phyloP scores from a whole-genome alignment of 164 flowering plant species.

The Stephania cephalantha region DNA sequence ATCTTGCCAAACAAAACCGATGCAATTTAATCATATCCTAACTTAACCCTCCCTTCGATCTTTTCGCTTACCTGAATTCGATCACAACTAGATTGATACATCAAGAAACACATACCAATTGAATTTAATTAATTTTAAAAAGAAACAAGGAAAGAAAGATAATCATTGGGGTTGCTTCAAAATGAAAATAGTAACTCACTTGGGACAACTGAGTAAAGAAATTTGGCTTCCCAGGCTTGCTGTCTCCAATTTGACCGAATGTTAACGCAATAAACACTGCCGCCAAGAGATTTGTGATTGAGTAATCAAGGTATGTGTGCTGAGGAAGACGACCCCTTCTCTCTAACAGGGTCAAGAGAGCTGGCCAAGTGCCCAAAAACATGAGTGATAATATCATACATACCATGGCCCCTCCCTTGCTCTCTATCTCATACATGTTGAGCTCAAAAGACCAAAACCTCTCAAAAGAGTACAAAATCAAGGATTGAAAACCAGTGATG shows the following conservation, averaged over 20 bases:
- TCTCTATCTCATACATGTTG: slow-evolving; percentile 74
- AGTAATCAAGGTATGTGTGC: slow-evolving; percentile 84
- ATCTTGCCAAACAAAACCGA: background rate
- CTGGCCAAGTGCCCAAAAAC: slow-evolving; percentile 90
- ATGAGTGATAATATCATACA: slow-evolving; percentile 66
- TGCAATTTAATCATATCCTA: background rate
- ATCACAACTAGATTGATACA: background rate
- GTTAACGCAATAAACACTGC: slow-evolving; percentile 76
- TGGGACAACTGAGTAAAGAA: slow-evolving; percentile 67
- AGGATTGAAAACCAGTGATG: slow-evolving; percentile 10
- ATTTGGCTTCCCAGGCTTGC: slow-evolving; percentile 47
- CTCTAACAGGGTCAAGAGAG: slow-evolving; percentile 63
- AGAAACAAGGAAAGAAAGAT: background rate
- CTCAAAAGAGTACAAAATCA: slow-evolving; percentile 5
- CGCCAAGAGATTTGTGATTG: slow-evolving; percentile 71
- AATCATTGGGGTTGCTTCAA: background rate
- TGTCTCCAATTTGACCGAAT: slow-evolving; percentile 67
- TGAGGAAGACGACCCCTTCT: slow-evolving; percentile 88
- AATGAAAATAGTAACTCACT: slow-evolving; percentile 23
- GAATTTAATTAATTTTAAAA: background rate
- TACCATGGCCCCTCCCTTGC: slow-evolving; percentile 72
- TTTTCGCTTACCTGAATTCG: background rate
- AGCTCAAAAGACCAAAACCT: slow-evolving; percentile 9
- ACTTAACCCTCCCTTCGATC: background rate
- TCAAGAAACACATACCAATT: background rate